Evolutionary conservation across 1,284 basidiomycete genomes (phyloP).

Genomic region (Sphagnurus paluster): DNA sequence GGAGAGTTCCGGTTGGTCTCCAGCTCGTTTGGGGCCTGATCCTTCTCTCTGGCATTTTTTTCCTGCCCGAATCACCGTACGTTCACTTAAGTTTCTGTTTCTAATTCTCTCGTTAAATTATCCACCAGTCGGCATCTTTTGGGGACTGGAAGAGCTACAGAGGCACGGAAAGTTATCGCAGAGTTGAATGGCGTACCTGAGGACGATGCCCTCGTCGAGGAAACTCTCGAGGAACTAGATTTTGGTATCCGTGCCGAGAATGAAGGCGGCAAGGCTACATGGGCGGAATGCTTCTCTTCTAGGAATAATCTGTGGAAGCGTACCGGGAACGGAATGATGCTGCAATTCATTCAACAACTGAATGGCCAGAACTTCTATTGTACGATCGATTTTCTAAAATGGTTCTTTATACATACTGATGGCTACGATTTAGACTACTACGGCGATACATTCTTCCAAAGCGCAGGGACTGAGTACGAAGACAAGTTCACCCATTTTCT

Average conservation of each 20-base stretch:
- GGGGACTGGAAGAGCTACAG: slow-evolving; percentile 48
- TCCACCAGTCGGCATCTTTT: slow-evolving; percentile 57
- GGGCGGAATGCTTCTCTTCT: slow-evolving; percentile 76
- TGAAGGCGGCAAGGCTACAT: slow-evolving; percentile 76
- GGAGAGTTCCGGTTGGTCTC: slow-evolving; percentile 69
- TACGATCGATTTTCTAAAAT: slow-evolving; percentile 31
- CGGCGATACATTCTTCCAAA: slow-evolving; percentile 82
- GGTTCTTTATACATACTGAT: background rate
- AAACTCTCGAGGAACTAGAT: slow-evolving; percentile 69
- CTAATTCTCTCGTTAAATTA: background rate
- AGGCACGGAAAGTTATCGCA: slow-evolving; percentile 65
- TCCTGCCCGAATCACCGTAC: slow-evolving; percentile 80
- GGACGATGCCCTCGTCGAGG: slow-evolving; percentile 63
- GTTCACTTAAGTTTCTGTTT: slow-evolving; percentile 23
- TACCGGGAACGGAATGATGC: slow-evolving; percentile 76
- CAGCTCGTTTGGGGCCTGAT: slow-evolving; percentile 70
- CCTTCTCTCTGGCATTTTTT: slow-evolving; percentile 68
- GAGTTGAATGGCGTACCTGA: slow-evolving; percentile 61
- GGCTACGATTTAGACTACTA: slow-evolving; percentile 57
- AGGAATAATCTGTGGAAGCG: slow-evolving; percentile 71
- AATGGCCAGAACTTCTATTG: slow-evolving; percentile 79
- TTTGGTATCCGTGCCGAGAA: slow-evolving; percentile 70
- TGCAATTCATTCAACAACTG: slow-evolving; percentile 81
- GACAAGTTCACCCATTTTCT: background rate
- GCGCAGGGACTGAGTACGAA: slow-evolving; percentile 61